Evolutionary conservation across 2,329 filamentous ascomycete genomes (phyloP).

Genomic region (Trichophyton simii): DNA sequence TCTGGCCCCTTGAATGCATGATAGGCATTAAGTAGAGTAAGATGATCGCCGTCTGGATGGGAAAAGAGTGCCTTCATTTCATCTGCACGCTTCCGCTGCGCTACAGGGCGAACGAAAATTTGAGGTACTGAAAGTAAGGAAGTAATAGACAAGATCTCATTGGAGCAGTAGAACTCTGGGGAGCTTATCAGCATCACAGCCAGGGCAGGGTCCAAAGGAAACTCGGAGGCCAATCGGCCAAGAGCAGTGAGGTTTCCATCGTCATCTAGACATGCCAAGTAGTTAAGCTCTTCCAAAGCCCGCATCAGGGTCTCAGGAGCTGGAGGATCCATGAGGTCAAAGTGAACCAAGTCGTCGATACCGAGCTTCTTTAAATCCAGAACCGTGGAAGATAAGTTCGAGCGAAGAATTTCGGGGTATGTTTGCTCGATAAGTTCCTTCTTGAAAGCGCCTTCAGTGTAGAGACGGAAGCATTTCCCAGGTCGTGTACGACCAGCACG

Average conservation of each 20-base stretch:
- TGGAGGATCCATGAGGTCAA: slow-evolving; percentile 96
- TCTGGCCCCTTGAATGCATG: slow-evolving; percentile 80
- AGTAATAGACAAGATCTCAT: slow-evolving; percentile 92
- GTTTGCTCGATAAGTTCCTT: slow-evolving; percentile 96
- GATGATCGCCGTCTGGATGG: slow-evolving; percentile 84
- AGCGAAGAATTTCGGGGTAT: slow-evolving; percentile 87
- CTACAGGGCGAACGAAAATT: slow-evolving; percentile 78
- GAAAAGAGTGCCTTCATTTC: slow-evolving; percentile 95
- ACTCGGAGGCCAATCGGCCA: slow-evolving; percentile 80
- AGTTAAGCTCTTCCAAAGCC: slow-evolving; percentile 93
- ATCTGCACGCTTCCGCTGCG: slow-evolving; percentile 77
- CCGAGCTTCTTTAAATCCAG: slow-evolving; percentile 95
- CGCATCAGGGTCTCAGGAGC: slow-evolving; percentile 98
- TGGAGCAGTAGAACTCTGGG: slow-evolving; percentile 96
- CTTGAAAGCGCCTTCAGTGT: slow-evolving; percentile 92
- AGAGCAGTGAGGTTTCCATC: slow-evolving; percentile 84
- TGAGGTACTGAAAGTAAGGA: slow-evolving; percentile 89
- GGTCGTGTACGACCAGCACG: slow-evolving; percentile 97
- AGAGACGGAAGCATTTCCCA: slow-evolving; percentile 94
- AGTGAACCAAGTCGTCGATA: slow-evolving; percentile 89
- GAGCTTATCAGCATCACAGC: slow-evolving; percentile 97
- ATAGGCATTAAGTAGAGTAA: slow-evolving; percentile 94
- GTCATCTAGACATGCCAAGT: slow-evolving; percentile 89
- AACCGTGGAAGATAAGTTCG: slow-evolving; percentile 88
- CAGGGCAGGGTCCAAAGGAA: slow-evolving; percentile 83